phyloP scores from a whole-genome alignment of 495 filamentous ascomycete species.

The Xylaria palmicola region DNA sequence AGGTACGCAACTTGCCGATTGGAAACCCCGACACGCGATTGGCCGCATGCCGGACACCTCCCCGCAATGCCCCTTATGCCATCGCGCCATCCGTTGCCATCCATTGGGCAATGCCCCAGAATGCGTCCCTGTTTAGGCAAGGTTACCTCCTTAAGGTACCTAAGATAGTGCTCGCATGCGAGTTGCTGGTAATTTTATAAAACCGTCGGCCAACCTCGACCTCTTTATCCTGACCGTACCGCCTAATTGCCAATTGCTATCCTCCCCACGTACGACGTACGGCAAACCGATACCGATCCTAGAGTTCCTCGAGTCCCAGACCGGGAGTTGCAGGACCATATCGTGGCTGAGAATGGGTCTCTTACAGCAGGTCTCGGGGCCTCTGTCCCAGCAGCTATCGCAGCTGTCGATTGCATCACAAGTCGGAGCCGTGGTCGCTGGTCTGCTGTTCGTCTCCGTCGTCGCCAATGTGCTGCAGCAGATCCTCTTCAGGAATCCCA shows the following conservation, averaged over 20 bases:
- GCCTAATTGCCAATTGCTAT: background rate
- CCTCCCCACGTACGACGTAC: conserved; percentile 1
- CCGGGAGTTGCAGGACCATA: conserved; percentile 10
- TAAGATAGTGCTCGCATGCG: background rate
- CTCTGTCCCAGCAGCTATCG: conserved; percentile 42
- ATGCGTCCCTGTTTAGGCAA: too few species aligned
- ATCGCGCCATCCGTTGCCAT: too few species aligned
- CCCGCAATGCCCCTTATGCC: too few species aligned
- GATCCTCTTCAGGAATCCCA: conserved; percentile 65
- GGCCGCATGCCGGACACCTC: too few species aligned
- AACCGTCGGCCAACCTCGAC: conserved; percentile 6
- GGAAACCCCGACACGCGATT: too few species aligned
- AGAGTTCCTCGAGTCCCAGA: background rate
- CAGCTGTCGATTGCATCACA: conserved; percentile 45
- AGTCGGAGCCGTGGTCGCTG: conserved; percentile 42
- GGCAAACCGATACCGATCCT: background rate
- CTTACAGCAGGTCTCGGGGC: conserved; percentile 46
- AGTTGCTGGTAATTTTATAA: conserved; percentile 12
- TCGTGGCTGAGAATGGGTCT: conserved; percentile 46
- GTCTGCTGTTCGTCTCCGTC: conserved; percentile 54
- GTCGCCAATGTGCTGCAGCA: conserved; percentile 67
- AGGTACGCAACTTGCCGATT: too few species aligned
- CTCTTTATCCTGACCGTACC: background rate
- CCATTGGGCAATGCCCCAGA: too few species aligned
- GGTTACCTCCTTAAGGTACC: too few species aligned